Conservation (phyloP, 2,329 filamentous ascomycete species). For the Xylariaceae sp. region DNA sequence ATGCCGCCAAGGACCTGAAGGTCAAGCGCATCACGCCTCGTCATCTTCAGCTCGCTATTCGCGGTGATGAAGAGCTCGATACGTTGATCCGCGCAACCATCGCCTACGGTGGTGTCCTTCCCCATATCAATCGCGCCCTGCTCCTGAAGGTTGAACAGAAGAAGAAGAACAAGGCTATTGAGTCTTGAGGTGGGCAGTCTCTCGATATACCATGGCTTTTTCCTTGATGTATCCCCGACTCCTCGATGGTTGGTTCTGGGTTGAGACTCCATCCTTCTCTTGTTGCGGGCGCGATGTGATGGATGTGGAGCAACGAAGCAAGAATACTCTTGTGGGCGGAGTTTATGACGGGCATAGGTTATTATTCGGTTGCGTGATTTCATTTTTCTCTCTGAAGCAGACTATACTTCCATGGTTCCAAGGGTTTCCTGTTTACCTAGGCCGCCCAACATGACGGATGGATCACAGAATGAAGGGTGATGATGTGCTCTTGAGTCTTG, state of each 20-base stretch:
- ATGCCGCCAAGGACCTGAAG: conserved; percentile 98
- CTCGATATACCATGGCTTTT: conserved; percentile 2
- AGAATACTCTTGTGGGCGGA: conserved; percentile 3
- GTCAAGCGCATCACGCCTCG: conserved; percentile 99
- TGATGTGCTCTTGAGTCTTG: conserved; percentile 7
- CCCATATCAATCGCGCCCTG: conserved; percentile 96
- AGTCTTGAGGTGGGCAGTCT: conserved; percentile 34
- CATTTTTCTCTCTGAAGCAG: background rate
- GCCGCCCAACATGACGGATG: background rate
- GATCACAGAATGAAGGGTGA: background rate
- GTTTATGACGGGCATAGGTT: conserved; percentile 10
- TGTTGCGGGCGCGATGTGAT: conserved; percentile 10
- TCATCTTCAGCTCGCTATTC: conserved; percentile 95
- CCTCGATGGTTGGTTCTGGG: conserved; percentile 10
- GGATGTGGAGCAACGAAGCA: background rate
- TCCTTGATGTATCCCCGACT: conserved; percentile 6
- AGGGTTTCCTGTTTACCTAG: background rate
- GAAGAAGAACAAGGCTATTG: conserved; percentile 68
- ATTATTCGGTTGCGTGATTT: conserved; percentile 12
- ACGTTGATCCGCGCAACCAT: conserved; percentile 97
- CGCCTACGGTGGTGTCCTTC: conserved; percentile 94
- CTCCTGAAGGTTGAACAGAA: conserved; percentile 95
- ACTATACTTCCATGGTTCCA: background rate
- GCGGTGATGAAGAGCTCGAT: conserved; percentile 96
- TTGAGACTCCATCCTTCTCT: conserved; percentile 4